A percentile compares a stretch with the other conserved stretches of the same genome.
These are phyloP conservation scores for Fusarium tricinctum DNA, from an alignment of 2,329 filamentous ascomycete genomes.

Conservation along the genomic window DNA sequence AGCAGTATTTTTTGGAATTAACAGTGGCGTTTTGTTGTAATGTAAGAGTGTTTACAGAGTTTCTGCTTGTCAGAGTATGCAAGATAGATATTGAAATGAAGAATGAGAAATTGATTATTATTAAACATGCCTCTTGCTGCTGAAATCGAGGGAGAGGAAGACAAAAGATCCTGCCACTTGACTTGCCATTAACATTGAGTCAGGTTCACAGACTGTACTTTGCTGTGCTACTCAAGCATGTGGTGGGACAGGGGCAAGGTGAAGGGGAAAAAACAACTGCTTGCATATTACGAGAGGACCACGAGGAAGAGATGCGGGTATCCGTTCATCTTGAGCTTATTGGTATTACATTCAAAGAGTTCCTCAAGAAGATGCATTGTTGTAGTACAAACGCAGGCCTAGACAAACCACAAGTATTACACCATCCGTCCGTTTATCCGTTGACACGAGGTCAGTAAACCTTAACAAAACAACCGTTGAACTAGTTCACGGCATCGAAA, in stretches of 20 bases:
- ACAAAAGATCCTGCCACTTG: neutral
- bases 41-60: neutral
- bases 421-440: neutral
- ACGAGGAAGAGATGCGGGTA: constrained; percentile 25
- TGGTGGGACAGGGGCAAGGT: constrained; percentile 19
- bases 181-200: neutral
- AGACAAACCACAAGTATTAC: neutral
- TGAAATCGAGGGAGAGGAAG: neutral
- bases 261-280: constrained; percentile 15
- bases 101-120: neutral
- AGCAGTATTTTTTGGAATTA: neutral
- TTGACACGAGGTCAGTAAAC: constrained; percentile 1
- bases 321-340: constrained; percentile 7
- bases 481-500: neutral
- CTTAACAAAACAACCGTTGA: constrained; percentile 5
- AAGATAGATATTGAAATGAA: constrained; percentile 1
- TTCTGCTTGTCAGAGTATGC: neutral
- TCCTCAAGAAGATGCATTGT: neutral
- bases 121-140: neutral
- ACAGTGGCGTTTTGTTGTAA: constrained; percentile 15
- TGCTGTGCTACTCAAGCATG: constrained; percentile 3
- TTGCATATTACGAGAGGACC: constrained; percentile 19
- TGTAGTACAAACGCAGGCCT: neutral
- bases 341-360: neutral
- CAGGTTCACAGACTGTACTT: neutral